A percentile compares a stretch with the other conserved stretches of the same genome.
phyloP scores from a whole-genome alignment of 345 rosid species.

The Brassica cretica region DNA sequence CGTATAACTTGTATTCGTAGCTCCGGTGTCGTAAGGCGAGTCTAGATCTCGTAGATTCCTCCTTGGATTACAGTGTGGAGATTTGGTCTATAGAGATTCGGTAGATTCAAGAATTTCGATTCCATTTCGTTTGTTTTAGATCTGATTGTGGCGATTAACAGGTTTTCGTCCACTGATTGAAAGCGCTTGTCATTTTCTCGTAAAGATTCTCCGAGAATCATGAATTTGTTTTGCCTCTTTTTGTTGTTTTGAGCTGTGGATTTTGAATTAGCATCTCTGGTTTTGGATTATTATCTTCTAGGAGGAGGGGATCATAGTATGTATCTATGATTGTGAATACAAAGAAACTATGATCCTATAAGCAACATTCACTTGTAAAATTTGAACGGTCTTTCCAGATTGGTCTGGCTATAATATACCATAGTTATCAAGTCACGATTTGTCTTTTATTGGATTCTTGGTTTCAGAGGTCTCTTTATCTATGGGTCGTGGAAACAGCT shows the following conservation, averaged over 20 bases:
- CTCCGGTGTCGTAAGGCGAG: neutral
- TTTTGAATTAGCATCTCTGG: neutral
- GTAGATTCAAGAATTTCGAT: constrained; percentile 17
- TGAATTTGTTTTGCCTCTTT: neutral
- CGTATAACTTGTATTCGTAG: neutral
- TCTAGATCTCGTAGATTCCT: constrained; percentile 15
- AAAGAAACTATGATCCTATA: neutral
- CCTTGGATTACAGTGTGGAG: neutral
- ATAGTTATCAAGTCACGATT: no score
- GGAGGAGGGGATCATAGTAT: neutral
- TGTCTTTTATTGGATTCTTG: neutral
- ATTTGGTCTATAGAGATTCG: neutral
- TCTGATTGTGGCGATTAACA: constrained; percentile 16
- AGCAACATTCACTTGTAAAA: no score
- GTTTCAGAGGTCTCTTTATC: neutral
- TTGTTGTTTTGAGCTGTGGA: neutral
- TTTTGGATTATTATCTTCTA: neutral
- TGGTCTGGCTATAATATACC: no score
- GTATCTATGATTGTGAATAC: neutral
- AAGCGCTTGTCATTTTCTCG: neutral
- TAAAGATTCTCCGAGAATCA: neutral
- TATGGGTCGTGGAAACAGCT: constrained; percentile 84
- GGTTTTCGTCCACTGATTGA: neutral
- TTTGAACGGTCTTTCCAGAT: no score
- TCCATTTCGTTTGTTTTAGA: constrained; percentile 11